phyloP scores from a whole-genome alignment of 768 basidiomycete genomes.

The Tubosaeta sp. region DNA sequence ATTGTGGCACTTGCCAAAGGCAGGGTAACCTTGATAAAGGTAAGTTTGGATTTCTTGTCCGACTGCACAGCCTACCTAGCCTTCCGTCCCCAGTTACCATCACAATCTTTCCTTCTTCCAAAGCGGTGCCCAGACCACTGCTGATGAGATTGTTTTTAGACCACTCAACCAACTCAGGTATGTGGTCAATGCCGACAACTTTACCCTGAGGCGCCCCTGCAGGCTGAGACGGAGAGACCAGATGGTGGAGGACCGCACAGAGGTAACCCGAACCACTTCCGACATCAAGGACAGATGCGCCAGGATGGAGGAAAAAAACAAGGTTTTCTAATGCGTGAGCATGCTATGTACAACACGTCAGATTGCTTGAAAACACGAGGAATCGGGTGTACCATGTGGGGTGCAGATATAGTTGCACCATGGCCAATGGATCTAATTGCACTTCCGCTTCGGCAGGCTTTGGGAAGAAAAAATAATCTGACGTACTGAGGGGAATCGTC shows the following conservation, averaged over 20 bases:
- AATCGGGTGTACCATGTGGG: conserved; percentile 72
- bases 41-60: neutral
- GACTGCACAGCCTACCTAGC: conserved; percentile 41
- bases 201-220: conserved; percentile 36
- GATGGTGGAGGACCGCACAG: conserved; percentile 72
- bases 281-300: conserved; percentile 79
- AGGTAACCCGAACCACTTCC: conserved; percentile 89
- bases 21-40: conserved; percentile 32
- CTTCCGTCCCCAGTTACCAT: conserved; percentile 80
- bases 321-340: conserved; percentile 58
- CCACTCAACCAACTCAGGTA: conserved; percentile 71
- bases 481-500: conserved; percentile 71
- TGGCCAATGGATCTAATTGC: conserved; percentile 62
- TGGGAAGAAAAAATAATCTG: conserved; percentile 24
- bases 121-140: conserved; percentile 56
- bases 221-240: conserved; percentile 40
- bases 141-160: conserved; percentile 60
- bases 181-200: conserved; percentile 90
- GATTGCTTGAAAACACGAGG: neutral
- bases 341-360: conserved; percentile 20
- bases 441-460: neutral
- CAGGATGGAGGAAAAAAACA: conserved; percentile 64
- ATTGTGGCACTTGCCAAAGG: conserved; percentile 26
- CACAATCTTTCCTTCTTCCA: conserved; percentile 53
- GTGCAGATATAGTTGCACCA: conserved; percentile 92